Evolutionary conservation across 306 rosid genomes (phyloP).

Genomic region (Phaseolus lunatus): DNA sequence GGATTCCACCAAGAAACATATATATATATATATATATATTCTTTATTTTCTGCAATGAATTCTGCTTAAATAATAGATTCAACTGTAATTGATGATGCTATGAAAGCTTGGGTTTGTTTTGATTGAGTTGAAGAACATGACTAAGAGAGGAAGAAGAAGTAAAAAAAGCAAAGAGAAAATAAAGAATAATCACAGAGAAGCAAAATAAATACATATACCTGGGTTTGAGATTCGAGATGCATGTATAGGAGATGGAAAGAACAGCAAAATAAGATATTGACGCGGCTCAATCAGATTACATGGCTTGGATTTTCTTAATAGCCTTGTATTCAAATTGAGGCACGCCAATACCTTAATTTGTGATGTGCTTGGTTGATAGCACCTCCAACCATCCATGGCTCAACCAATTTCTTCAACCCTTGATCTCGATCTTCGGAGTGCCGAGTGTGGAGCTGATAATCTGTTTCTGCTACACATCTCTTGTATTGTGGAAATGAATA

Average conservation of each 20-base stretch:
- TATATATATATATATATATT: too few species aligned
- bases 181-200: too few species aligned
- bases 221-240: background rate
- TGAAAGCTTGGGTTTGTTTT: background rate
- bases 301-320: slow-evolving; percentile 38
- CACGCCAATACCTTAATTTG: slow-evolving; percentile 71
- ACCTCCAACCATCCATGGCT: background rate
- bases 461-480: too few species aligned
- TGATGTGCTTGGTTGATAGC: slow-evolving; percentile 3
- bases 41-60: background rate
- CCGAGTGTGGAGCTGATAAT: too few species aligned
- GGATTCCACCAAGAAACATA: background rate
- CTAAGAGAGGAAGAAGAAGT: background rate
- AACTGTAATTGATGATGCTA: background rate
- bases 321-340: slow-evolving; percentile 77
- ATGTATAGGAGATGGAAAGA: slow-evolving; percentile 38
- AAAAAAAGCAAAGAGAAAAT: too few species aligned
- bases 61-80: background rate
- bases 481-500: background rate
- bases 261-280: slow-evolving; percentile 78
- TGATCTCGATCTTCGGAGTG: background rate
- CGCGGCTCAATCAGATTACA: slow-evolving; percentile 94
- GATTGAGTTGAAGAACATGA: background rate
- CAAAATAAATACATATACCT: slow-evolving; percentile 37
- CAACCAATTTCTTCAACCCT: background rate